These are phyloP conservation scores for Jamesozyma spencerorum DNA, from an alignment of 805 yeast species.

Conservation along the genomic window DNA sequence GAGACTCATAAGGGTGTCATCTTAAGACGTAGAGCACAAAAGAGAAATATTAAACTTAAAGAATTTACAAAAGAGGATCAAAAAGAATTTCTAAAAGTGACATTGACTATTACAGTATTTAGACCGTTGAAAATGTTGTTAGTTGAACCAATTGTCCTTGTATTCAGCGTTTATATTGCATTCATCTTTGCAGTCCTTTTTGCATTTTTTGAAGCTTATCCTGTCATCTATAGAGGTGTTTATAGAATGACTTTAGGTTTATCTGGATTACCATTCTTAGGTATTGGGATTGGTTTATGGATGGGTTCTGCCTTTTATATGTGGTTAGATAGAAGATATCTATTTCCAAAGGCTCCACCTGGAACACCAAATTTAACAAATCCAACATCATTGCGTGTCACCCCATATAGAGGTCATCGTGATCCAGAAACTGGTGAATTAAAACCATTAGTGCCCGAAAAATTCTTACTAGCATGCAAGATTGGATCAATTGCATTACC, in stretches of 20 bases:
- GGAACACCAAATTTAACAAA: constrained; percentile 44
- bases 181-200: constrained; percentile 70
- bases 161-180: constrained; percentile 60
- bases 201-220: constrained; percentile 74
- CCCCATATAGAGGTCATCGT: constrained; percentile 37
- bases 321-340: constrained; percentile 38
- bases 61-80: constrained; percentile 29
- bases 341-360: constrained; percentile 50
- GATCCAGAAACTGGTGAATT: constrained; percentile 41
- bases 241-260: constrained; percentile 51
- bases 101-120: constrained; percentile 43
- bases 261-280: constrained; percentile 62
- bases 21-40: constrained; percentile 48
- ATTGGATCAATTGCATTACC: constrained; percentile 63
- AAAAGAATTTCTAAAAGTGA: constrained; percentile 34
- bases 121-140: constrained; percentile 62
- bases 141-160: constrained; percentile 65
- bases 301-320: constrained; percentile 46
- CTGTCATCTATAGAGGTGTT: constrained; percentile 59
- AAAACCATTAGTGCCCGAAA: constrained; percentile 50
- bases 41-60: constrained; percentile 45
- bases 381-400: constrained; percentile 21
- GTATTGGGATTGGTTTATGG: constrained; percentile 60
- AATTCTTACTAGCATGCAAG: constrained; percentile 49
- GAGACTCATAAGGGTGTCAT: constrained; percentile 67